Evolutionary conservation across 2,329 filamentous ascomycete genomes (phyloP).

Genomic region (Xylariaceae sp.): DNA sequence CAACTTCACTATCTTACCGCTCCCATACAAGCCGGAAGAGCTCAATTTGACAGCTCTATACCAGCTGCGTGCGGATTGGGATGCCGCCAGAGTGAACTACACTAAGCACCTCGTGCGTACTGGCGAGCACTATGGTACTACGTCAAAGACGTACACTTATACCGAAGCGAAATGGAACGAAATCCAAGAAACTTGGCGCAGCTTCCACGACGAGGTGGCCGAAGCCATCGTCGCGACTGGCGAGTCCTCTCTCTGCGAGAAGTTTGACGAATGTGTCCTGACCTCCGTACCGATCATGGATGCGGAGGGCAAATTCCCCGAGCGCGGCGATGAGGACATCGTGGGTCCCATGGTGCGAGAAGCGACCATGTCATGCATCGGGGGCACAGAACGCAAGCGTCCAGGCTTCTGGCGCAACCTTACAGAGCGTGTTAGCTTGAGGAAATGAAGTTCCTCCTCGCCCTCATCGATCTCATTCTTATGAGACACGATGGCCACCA

Average conservation of each 20-base stretch:
- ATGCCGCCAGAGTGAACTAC: conserved; percentile 77
- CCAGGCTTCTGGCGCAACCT: conserved; percentile 29
- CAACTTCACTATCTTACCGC: conserved; percentile 83
- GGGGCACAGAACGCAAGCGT: conserved; percentile 21
- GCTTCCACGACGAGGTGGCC: conserved; percentile 62
- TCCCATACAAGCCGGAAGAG: conserved; percentile 67
- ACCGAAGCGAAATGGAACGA: conserved; percentile 87
- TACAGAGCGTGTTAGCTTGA: conserved; percentile 27
- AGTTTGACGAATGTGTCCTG: conserved; percentile 53
- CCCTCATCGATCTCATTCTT: conserved; percentile 1
- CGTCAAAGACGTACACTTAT: conserved; percentile 80
- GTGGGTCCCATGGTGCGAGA: conserved; percentile 82
- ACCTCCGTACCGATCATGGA: conserved; percentile 67
- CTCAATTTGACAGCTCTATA: conserved; percentile 55
- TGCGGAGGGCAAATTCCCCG: conserved; percentile 79
- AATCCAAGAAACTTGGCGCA: conserved; percentile 71
- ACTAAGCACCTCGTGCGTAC: conserved; percentile 84
- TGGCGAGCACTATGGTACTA: conserved; percentile 84
- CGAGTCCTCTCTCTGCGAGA: conserved; percentile 34
- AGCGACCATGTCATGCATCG: conserved; percentile 40
- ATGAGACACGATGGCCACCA: conserved; percentile 3
- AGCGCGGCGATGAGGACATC: conserved; percentile 85
- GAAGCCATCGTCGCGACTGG: conserved; percentile 42
- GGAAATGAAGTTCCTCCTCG: conserved; percentile 17
- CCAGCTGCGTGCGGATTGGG: conserved; percentile 74